Conservation (phyloP, 306 rosid genomes). For the Arachis stenosperma region DNA sequence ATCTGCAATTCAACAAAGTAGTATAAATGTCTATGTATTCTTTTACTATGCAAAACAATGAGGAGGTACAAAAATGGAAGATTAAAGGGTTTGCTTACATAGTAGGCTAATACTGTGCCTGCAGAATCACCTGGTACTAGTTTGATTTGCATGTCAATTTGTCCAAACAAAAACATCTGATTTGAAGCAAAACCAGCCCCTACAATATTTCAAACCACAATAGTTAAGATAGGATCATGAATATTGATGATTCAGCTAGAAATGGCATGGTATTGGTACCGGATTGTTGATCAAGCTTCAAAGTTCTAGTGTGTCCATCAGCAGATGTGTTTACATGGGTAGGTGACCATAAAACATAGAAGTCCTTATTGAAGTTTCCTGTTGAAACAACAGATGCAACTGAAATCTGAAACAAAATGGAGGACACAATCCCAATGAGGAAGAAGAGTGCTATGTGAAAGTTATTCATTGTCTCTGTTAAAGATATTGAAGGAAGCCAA, state of each 20-base stretch:
- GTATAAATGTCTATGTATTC: neutral
- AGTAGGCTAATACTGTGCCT: slow-evolving; percentile 88
- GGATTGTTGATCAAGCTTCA: slow-evolving; percentile 85
- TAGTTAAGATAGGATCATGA: neutral
- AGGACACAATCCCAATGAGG: slow-evolving; percentile 45
- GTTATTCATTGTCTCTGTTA: slow-evolving; percentile 48
- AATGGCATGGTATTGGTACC: slow-evolving; percentile 77
- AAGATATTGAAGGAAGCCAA: slow-evolving; percentile 33
- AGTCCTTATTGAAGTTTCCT: slow-evolving; percentile 85
- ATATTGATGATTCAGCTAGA: neutral
- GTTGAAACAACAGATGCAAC: slow-evolving; percentile 74
- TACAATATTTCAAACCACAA: slow-evolving; percentile 32
- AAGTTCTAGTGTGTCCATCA: slow-evolving; percentile 67
- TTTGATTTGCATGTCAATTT: slow-evolving; percentile 90
- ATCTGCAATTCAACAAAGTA: slow-evolving; percentile 53
- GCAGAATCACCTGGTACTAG: slow-evolving; percentile 89
- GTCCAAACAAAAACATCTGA: slow-evolving; percentile 84
- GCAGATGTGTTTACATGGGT: slow-evolving; percentile 76
- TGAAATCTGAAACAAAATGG: slow-evolving; percentile 43
- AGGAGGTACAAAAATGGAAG: neutral
- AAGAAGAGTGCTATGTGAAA: slow-evolving; percentile 35
- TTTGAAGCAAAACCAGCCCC: slow-evolving; percentile 90
- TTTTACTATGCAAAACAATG: slow-evolving; percentile 4
- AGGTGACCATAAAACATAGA: slow-evolving; percentile 87
- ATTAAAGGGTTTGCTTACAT: slow-evolving; percentile 50